Evolutionary conservation across 257 asterid species (phyloP).

Genomic region (Jacaranda mimosifolia): DNA sequence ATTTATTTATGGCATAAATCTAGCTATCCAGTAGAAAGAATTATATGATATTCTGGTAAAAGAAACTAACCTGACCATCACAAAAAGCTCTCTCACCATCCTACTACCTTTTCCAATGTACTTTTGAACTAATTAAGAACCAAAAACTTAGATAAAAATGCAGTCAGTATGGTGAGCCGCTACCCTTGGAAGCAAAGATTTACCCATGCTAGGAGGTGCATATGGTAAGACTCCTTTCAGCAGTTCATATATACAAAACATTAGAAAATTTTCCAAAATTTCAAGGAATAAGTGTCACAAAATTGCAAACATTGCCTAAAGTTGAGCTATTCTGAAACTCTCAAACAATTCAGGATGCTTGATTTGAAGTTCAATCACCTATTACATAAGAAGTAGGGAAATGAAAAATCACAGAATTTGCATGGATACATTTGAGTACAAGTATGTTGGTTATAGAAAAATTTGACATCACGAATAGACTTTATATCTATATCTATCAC

Average conservation of each 20-base stretch:
- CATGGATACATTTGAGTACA: background rate
- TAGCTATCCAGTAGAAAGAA: too few species aligned
- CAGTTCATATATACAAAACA: constrained; percentile 28
- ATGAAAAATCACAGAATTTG: too few species aligned
- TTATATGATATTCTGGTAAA: too few species aligned
- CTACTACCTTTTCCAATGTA: constrained; percentile 76
- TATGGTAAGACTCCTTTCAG: constrained; percentile 65
- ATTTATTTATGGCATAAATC: too few species aligned
- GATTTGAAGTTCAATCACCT: constrained; percentile 76
- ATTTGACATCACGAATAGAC: background rate
- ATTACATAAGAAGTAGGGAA: constrained; percentile 33
- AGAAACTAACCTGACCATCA: constrained; percentile 84
- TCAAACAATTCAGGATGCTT: constrained; percentile 71
- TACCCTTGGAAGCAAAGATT: constrained; percentile 72
- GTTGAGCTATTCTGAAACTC: constrained; percentile 74
- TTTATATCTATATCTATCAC: background rate
- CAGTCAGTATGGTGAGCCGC: constrained; percentile 73
- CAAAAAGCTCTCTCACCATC: constrained; percentile 96
- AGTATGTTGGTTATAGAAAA: background rate
- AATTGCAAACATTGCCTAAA: constrained; percentile 59
- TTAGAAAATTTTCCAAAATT: constrained; percentile 22
- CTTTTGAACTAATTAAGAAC: constrained; percentile 67
- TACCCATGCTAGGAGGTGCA: constrained; percentile 76
- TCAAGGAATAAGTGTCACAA: constrained; percentile 7
- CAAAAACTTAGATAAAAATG: constrained; percentile 67